Percentiles rank a stretch among this genome's conserved stretches.
Evolutionary conservation across 352 stramenopile species (phyloP).

Genomic region (Globisporangium carolinianum): DNA sequence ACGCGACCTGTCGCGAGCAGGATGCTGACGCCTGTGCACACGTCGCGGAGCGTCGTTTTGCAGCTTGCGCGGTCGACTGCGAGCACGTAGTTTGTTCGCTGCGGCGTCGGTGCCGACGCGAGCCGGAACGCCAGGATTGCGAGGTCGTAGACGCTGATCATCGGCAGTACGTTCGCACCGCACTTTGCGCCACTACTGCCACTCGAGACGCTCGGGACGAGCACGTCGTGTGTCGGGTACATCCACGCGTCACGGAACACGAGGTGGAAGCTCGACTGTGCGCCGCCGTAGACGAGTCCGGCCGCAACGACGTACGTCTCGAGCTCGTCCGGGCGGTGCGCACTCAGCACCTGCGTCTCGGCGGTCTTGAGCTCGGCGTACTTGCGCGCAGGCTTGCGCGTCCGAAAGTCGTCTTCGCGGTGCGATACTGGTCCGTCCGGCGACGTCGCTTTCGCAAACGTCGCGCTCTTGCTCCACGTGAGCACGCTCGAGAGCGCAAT

Average conservation of each 20-base stretch:
- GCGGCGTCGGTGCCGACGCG: slow-evolving; percentile 18
- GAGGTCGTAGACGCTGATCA: slow-evolving; percentile 83
- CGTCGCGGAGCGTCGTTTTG: slow-evolving; percentile 46
- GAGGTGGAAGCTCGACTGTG: slow-evolving; percentile 51
- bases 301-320: slow-evolving; percentile 69
- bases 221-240: slow-evolving; percentile 36
- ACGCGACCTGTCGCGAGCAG: slow-evolving; percentile 46
- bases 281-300: slow-evolving; percentile 73
- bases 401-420: slow-evolving; percentile 74
- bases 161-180: slow-evolving; percentile 68
- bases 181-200: slow-evolving; percentile 14
- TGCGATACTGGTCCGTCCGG: slow-evolving; percentile 30
- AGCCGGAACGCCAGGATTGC: slow-evolving; percentile 43
- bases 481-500: slow-evolving; percentile 70
- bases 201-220: slow-evolving; percentile 54
- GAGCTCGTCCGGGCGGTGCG: slow-evolving; percentile 47
- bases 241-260: slow-evolving; percentile 77
- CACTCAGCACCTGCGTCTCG: slow-evolving; percentile 81
- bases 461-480: slow-evolving; percentile 69
- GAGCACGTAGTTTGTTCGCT: slow-evolving; percentile 58
- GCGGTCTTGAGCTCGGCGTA: slow-evolving; percentile 74
- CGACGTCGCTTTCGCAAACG: slow-evolving; percentile 34
- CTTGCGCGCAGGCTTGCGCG: slow-evolving; percentile 54
- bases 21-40: slow-evolving; percentile 54
- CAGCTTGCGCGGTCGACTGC: slow-evolving; percentile 52